Conservation (phyloP, 2,329 filamentous ascomycete species). For the Aspergillus vadensis region DNA sequence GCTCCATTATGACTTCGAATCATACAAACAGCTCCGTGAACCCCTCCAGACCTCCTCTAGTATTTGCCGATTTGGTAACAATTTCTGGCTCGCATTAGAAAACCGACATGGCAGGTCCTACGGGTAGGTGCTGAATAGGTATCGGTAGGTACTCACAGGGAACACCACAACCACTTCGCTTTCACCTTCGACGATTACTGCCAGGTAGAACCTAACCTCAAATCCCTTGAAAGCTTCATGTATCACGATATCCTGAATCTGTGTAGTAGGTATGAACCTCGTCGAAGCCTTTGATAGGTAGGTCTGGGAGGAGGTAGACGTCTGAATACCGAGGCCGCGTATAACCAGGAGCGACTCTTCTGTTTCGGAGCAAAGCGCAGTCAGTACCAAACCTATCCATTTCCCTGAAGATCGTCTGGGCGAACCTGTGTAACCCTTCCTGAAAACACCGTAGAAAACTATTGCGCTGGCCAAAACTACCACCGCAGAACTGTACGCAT, state of each 20-base stretch:
- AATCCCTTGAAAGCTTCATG: constrained; percentile 95
- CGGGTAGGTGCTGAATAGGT: background rate
- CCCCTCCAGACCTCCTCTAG: constrained; percentile 91
- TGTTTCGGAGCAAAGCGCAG: constrained; percentile 47
- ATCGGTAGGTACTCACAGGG: constrained; percentile 55
- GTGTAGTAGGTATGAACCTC: constrained; percentile 84
- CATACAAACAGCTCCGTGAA: constrained; percentile 78
- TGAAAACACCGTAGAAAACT: constrained; percentile 49
- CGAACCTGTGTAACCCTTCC: constrained; percentile 55
- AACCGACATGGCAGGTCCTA: background rate
- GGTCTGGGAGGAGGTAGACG: constrained; percentile 68
- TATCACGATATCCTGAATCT: constrained; percentile 90
- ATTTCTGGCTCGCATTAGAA: constrained; percentile 43
- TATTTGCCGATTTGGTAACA: constrained; percentile 72
- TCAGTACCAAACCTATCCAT: background rate
- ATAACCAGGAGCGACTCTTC: constrained; percentile 88
- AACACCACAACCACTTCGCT: constrained; percentile 93
- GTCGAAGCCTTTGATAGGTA: constrained; percentile 66
- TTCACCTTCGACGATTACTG: constrained; percentile 87
- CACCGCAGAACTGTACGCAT: constrained; percentile 45
- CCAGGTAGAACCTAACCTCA: constrained; percentile 84
- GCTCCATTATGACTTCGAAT: constrained; percentile 53
- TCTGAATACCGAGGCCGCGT: constrained; percentile 87
- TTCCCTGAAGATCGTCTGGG: constrained; percentile 3
- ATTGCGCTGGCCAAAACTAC: constrained; percentile 43